A percentile compares a stretch with the other conserved stretches of the same genome.
Evolutionary conservation across 129 eudicot species (phyloP).

Genomic region (Dittrichia graveolens): DNA sequence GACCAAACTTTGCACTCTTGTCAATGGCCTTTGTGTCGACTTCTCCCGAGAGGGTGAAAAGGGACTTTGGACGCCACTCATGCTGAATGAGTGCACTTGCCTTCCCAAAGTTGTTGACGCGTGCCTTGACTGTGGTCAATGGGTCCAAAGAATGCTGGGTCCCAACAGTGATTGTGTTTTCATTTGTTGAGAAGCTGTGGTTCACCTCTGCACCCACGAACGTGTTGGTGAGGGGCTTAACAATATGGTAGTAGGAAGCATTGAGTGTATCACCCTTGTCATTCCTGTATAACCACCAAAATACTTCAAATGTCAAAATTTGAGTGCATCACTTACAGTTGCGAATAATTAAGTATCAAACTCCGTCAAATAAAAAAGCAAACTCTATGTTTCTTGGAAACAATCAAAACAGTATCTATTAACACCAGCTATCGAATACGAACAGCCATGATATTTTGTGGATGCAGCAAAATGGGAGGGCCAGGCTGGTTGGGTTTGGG

Average conservation of each 20-base stretch:
- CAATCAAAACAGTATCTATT: not conserved
- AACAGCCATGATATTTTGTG: not conserved
- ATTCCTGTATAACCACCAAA: slow-evolving; percentile 48
- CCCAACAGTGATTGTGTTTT: slow-evolving; percentile 78
- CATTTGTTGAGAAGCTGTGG: slow-evolving; percentile 81
- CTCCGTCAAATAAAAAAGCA: not conserved
- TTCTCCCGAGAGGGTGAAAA: slow-evolving; percentile 72
- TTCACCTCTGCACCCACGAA: slow-evolving; percentile 89
- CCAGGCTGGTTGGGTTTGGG: not conserved
- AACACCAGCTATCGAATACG: not conserved
- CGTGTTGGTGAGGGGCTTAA: slow-evolving; percentile 73
- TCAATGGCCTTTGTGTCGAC: slow-evolving; percentile 78
- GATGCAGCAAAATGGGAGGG: not conserved
- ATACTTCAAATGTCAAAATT: not conserved
- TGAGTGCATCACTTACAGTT: not conserved
- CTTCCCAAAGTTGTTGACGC: slow-evolving; percentile 80
- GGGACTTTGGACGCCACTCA: slow-evolving; percentile 91
- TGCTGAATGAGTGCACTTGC: slow-evolving; percentile 80
- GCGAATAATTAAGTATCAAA: not conserved
- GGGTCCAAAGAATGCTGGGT: slow-evolving; percentile 76
- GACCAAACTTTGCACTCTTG: slow-evolving; percentile 86
- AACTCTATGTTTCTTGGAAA: not conserved
- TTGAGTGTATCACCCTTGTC: slow-evolving; percentile 76
- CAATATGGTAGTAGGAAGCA: slow-evolving; percentile 78
- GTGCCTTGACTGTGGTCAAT: slow-evolving; percentile 68